Percentiles rank a stretch among this genome's conserved stretches.
Conservation (phyloP, 495 filamentous ascomycete species). For the Xylaria longipes region DNA sequence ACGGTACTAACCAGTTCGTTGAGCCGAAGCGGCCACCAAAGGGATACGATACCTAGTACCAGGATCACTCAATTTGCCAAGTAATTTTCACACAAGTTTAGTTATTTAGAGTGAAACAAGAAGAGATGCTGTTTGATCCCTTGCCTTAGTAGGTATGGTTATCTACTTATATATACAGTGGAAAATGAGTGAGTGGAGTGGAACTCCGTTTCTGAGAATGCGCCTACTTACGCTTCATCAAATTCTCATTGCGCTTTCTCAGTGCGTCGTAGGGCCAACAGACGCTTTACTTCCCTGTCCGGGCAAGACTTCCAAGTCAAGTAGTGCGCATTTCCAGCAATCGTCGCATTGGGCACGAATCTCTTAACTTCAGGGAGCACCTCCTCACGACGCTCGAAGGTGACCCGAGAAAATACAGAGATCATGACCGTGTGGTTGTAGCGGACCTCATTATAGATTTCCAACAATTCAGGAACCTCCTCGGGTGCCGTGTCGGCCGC, state of each 20-base stretch:
- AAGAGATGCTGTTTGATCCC: not conserved
- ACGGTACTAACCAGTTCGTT: too few species aligned
- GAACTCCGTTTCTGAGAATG: not conserved
- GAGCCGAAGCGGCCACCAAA: too few species aligned
- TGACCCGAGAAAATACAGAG: not conserved
- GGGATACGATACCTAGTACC: too few species aligned
- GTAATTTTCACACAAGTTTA: not conserved
- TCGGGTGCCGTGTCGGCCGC: conserved; percentile 33
- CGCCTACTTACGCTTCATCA: not conserved
- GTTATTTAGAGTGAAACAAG: not conserved
- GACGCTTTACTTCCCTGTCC: conserved; percentile 2
- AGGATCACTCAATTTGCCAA: not conserved
- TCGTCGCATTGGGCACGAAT: conserved; percentile 7
- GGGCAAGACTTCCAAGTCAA: not conserved
- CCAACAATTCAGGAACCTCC: conserved; percentile 51
- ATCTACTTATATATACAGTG: not conserved
- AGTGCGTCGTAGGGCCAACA: not conserved
- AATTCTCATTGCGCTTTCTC: not conserved
- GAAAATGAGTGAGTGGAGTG: not conserved
- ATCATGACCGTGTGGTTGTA: conserved; percentile 13
- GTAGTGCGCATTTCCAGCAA: not conserved
- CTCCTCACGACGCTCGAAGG: not conserved
- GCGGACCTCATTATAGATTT: conserved; percentile 59
- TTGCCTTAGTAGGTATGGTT: not conserved
- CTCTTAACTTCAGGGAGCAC: not conserved